A percentile compares a stretch with the other conserved stretches of the same genome.
These are phyloP conservation scores for Trichoderma sp. DNA, from an alignment of 2,329 filamentous ascomycete genomes.

Conservation along the genomic window DNA sequence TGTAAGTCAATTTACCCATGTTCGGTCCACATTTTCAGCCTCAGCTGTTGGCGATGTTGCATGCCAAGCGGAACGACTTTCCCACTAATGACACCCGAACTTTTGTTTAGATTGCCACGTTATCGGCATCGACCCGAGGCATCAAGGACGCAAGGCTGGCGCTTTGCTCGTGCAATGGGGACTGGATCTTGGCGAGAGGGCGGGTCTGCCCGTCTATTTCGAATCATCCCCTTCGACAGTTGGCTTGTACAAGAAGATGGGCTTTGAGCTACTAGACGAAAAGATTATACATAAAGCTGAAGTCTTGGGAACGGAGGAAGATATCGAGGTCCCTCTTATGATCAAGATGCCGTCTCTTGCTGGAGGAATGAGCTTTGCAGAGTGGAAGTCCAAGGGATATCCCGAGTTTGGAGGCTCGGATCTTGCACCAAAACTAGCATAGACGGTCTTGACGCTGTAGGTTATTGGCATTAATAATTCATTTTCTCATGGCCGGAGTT, in stretches of 20 bases:
- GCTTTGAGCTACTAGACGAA: slow-evolving; percentile 44
- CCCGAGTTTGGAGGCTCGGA: slow-evolving; percentile 22
- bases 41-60: neutral
- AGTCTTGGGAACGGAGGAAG: slow-evolving; percentile 37
- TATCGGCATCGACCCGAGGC: slow-evolving; percentile 46
- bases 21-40: slow-evolving; percentile 7
- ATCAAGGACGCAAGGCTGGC: slow-evolving; percentile 47
- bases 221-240: slow-evolving; percentile 47
- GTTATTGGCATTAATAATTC: neutral
- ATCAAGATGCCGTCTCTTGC: slow-evolving; percentile 42
- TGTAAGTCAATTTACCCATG: slow-evolving; percentile 37
- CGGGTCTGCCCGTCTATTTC: slow-evolving; percentile 42
- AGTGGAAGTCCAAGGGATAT: slow-evolving; percentile 34
- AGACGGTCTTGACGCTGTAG: neutral
- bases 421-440: neutral
- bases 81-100: neutral
- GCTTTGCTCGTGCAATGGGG: slow-evolving; percentile 45
- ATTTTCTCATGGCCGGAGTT: neutral
- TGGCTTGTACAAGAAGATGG: slow-evolving; percentile 48
- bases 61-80: neutral
- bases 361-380: slow-evolving; percentile 36
- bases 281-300: slow-evolving; percentile 35
- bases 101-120: slow-evolving; percentile 39
- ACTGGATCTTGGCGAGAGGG: slow-evolving; percentile 27
- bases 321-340: slow-evolving; percentile 45